A percentile compares a stretch with the other conserved stretches of the same genome.
These are phyloP conservation scores for Ambrosia artemisiifolia DNA, from an alignment of 129 eudicot species.

Conservation along the genomic window DNA sequence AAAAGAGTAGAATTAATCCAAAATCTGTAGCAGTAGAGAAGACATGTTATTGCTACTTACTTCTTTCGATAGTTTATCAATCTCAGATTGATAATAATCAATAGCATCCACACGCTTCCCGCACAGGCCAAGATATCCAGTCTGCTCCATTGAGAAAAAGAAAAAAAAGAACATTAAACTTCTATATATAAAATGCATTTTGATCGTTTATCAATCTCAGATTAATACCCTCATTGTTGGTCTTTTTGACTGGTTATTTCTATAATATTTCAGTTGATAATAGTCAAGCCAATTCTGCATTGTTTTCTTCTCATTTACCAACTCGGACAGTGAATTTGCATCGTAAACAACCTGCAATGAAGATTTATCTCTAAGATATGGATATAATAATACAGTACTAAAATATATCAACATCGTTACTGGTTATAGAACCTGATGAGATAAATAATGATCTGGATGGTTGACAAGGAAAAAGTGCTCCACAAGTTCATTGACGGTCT, in stretches of 20 bases:
- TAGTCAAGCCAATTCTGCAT: constrained; percentile 83
- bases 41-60: constrained; percentile 34
- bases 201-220: background rate
- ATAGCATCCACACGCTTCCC: constrained; percentile 75
- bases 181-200: constrained; percentile 1
- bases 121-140: constrained; percentile 57
- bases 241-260: constrained; percentile 50
- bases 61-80: constrained; percentile 44
- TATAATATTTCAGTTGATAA: constrained; percentile 60
- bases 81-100: constrained; percentile 47
- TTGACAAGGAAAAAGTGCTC: constrained; percentile 90
- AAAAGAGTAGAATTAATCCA: background rate
- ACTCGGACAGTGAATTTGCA: constrained; percentile 53
- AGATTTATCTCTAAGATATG: constrained; percentile 14
- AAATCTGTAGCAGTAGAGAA: background rate
- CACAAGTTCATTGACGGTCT: constrained; percentile 75
- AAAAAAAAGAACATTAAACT: constrained; percentile 15
- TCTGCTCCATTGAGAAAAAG: constrained; percentile 36
- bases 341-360: constrained; percentile 65
- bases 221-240: constrained; percentile 59
- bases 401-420: background rate
- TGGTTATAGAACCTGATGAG: constrained; percentile 64
- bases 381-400: background rate
- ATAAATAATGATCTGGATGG: constrained; percentile 83
- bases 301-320: constrained; percentile 68